Evolutionary conservation across 164 flowering plant genomes (phyloP).

Genomic region (Umbellularia californica): DNA sequence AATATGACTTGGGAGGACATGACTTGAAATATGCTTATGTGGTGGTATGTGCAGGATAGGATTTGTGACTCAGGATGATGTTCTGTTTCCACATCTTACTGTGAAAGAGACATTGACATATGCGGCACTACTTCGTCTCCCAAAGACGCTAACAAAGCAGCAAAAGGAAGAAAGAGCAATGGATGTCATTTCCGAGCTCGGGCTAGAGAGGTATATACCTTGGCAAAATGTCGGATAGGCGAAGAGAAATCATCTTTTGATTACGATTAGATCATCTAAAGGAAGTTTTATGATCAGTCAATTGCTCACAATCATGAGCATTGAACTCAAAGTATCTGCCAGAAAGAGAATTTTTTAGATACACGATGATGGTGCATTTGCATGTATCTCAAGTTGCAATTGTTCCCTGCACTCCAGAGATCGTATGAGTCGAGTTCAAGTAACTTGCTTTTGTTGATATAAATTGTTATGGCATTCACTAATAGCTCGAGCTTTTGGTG

Average conservation of each 20-base stretch:
- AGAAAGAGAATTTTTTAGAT: background rate
- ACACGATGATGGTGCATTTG: background rate
- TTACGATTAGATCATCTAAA: background rate
- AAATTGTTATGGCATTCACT: too few species aligned
- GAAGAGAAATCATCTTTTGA: background rate
- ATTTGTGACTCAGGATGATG: constrained; percentile 96
- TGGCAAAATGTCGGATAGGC: background rate
- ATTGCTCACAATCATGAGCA: background rate
- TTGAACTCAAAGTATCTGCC: background rate
- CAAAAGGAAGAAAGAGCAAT: constrained; percentile 82
- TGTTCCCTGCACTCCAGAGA: too few species aligned
- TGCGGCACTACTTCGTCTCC: constrained; percentile 76
- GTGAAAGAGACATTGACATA: constrained; percentile 86
- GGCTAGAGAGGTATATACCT: constrained; percentile 14
- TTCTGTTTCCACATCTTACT: constrained; percentile 88
- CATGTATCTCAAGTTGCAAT: background rate
- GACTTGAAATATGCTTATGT: background rate
- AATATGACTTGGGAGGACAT: background rate
- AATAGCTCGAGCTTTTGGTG: too few species aligned
- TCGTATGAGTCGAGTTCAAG: too few species aligned
- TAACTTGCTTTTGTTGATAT: too few species aligned
- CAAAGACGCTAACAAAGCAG: constrained; percentile 60
- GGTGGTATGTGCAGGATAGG: constrained; percentile 69
- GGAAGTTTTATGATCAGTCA: background rate
- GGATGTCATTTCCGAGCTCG: constrained; percentile 80